Evolutionary conservation across 805 yeast species (phyloP).

Genomic region (Ogataea angusta): DNA sequence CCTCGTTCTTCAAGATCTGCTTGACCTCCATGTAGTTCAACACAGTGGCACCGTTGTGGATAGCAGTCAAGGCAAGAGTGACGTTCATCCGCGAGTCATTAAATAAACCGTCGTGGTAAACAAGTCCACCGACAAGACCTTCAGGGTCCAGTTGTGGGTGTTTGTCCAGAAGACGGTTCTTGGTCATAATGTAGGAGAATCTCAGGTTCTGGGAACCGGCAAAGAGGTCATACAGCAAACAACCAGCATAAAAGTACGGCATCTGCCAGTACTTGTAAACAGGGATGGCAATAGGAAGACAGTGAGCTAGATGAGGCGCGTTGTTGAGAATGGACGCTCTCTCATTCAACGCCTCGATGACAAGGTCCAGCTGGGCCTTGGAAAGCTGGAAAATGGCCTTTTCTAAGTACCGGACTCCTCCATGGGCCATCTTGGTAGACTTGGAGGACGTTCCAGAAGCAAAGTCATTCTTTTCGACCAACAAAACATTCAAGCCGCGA

Average conservation of each 20-base stretch:
- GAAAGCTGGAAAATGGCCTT: constrained; percentile 92
- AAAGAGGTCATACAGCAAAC: constrained; percentile 86
- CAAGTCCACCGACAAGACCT: constrained; percentile 82
- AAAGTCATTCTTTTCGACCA: constrained; percentile 84
- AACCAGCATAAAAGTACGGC: constrained; percentile 90
- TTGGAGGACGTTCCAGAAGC: constrained; percentile 92
- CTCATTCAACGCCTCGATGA: constrained; percentile 84
- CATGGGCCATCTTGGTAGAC: constrained; percentile 95
- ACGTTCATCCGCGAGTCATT: constrained; percentile 91
- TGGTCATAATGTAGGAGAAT: constrained; percentile 68
- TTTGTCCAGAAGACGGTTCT: constrained; percentile 60
- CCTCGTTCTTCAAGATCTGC: constrained; percentile 63
- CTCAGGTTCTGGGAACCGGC: constrained; percentile 88
- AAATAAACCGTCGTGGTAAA: constrained; percentile 93
- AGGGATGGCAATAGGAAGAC: constrained; percentile 94
- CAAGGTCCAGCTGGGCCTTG: constrained; percentile 83
- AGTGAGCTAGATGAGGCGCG: constrained; percentile 86
- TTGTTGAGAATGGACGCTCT: constrained; percentile 81
- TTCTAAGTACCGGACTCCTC: constrained; percentile 93
- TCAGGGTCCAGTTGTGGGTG: constrained; percentile 85
- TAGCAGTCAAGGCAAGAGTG: constrained; percentile 80
- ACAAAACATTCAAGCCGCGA: constrained; percentile 84
- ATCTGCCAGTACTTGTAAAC: constrained; percentile 94
- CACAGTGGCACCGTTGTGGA: constrained; percentile 83
- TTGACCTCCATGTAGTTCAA: constrained; percentile 82